Conservation (phyloP, 2,329 filamentous ascomycete genomes). For the Xylaria multiplex region DNA sequence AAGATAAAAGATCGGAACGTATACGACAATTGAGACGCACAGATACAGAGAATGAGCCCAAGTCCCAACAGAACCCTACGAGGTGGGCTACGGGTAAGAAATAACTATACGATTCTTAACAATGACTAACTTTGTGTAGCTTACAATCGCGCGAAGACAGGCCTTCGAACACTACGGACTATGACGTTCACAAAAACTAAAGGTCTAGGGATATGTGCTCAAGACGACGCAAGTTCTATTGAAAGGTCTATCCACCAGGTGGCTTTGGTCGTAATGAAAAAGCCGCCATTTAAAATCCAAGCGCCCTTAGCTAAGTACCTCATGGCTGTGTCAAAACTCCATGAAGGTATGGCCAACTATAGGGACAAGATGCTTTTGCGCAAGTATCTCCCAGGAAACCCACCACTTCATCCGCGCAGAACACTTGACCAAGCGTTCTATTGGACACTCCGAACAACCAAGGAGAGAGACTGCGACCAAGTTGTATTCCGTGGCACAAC, state of each 20-base stretch:
- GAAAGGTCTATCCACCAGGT: too few relatives aligned
- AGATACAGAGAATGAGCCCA: not conserved
- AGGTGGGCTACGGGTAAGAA: not conserved
- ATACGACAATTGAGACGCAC: not conserved
- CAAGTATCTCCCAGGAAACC: slow-evolving; percentile 48
- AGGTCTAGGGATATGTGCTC: too few relatives aligned
- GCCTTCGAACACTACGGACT: not conserved
- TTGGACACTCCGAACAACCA: slow-evolving; percentile 52
- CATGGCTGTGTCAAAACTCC: slow-evolving; percentile 49
- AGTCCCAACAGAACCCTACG: not conserved
- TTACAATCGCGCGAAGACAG: not conserved
- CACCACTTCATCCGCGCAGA: slow-evolving; percentile 55
- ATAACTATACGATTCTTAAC: not conserved
- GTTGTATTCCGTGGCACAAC: slow-evolving; percentile 54
- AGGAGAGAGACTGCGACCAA: slow-evolving; percentile 53
- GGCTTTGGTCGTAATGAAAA: not conserved
- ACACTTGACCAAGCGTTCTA: slow-evolving; percentile 59
- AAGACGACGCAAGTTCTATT: not conserved
- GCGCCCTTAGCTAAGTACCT: slow-evolving; percentile 46
- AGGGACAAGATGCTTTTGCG: slow-evolving; percentile 50
- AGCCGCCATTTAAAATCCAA: not conserved
- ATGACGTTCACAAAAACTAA: not conserved
- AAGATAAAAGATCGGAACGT: not conserved
- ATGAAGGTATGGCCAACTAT: slow-evolving; percentile 52
- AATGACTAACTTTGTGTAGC: not conserved